phyloP scores from a whole-genome alignment of 441 rosid species.

The Euphorbia celastroides region DNA sequence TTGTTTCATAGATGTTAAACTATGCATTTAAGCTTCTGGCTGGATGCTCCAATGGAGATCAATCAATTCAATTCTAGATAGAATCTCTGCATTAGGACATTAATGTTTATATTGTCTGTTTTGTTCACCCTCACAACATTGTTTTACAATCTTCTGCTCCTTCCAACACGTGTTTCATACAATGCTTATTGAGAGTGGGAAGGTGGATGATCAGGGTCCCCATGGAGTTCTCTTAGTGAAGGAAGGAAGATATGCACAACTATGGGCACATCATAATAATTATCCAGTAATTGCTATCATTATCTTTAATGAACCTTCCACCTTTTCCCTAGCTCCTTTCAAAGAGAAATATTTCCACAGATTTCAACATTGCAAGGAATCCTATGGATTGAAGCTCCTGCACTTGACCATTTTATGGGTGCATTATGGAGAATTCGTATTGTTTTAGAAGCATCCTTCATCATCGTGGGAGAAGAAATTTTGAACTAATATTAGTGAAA shows the following conservation, averaged over 20 bases:
- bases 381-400: constrained; percentile 1
- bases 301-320: background rate
- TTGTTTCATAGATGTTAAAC: background rate
- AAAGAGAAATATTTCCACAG: background rate
- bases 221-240: constrained; percentile 73
- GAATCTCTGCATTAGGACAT: background rate
- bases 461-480: background rate
- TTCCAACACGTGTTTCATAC: constrained; percentile 43
- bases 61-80: background rate
- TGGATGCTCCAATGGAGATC: background rate
- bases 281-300: constrained; percentile 32
- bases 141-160: constrained; percentile 6
- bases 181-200: constrained; percentile 85
- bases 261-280: constrained; percentile 89
- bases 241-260: constrained; percentile 90
- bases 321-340: background rate
- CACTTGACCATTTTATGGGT: background rate
- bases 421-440: background rate
- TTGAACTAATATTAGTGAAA: background rate
- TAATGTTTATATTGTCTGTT: background rate
- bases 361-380: background rate
- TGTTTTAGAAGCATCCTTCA: background rate
- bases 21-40: background rate
- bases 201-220: constrained; percentile 91
- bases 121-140: background rate